Conservation (phyloP, 257 asterid species). For the Gentiana straminea region DNA sequence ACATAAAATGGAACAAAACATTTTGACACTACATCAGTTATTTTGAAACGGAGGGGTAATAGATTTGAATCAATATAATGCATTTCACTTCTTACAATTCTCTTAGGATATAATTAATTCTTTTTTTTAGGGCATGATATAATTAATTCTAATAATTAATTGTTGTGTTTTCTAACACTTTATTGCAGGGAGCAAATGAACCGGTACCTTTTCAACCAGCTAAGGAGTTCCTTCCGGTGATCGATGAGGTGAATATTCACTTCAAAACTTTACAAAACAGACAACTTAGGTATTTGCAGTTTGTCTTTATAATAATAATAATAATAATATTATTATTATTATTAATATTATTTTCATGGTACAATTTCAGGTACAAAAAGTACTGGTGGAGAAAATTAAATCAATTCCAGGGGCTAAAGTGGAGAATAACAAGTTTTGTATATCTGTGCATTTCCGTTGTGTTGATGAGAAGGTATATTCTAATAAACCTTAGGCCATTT, state of each 20-base stretch:
- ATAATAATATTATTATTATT: too few species aligned
- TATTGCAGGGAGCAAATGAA: conserved; percentile 35
- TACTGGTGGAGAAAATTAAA: conserved; percentile 52
- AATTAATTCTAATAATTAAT: background rate
- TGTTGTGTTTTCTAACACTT: background rate
- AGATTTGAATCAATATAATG: too few species aligned
- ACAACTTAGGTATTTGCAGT: too few species aligned
- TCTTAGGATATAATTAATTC: too few species aligned
- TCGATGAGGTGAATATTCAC: conserved; percentile 43
- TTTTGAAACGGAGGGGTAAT: too few species aligned
- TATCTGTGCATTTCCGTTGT: conserved; percentile 86
- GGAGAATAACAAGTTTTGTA: conserved; percentile 83
- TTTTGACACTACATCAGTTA: too few species aligned
- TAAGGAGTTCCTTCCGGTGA: conserved; percentile 75
- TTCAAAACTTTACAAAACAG: background rate
- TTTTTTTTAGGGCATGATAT: too few species aligned
- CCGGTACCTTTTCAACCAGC: conserved; percentile 76
- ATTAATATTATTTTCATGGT: background rate
- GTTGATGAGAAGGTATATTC: conserved; percentile 77
- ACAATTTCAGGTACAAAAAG: conserved; percentile 50
- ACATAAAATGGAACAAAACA: too few species aligned
- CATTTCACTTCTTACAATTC: too few species aligned
- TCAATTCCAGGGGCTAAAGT: conserved; percentile 64
- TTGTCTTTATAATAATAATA: too few species aligned
- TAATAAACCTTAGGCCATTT: too few species aligned